Conservation (phyloP, 2,329 filamentous ascomycete genomes). For the Phaeosphaeria sp. region DNA sequence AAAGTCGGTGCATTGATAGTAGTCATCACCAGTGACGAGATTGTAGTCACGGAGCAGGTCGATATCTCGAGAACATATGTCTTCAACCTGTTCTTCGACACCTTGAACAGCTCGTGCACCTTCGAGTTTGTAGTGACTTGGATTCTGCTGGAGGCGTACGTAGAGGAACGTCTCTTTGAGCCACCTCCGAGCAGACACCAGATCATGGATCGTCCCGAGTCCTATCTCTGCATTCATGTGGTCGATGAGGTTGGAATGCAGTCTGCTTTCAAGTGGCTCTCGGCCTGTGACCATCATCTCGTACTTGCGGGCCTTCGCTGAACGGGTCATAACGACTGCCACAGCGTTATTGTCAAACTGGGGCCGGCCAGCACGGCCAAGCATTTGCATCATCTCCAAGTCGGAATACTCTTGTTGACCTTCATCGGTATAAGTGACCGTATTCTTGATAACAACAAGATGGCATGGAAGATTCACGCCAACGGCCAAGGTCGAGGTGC, state of each 20-base stretch:
- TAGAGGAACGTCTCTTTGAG: conserved; percentile 79
- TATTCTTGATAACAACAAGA: conserved; percentile 83
- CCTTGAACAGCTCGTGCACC: conserved; percentile 57
- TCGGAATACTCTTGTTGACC: conserved; percentile 75
- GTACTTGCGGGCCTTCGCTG: conserved; percentile 69
- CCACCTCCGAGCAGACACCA: conserved; percentile 74
- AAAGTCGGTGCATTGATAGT: conserved; percentile 71
- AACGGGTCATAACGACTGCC: conserved; percentile 79
- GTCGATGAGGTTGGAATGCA: conserved; percentile 81
- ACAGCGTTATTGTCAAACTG: conserved; percentile 80
- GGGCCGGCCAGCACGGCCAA: conserved; percentile 81
- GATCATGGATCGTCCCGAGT: conserved; percentile 72
- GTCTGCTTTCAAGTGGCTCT: conserved; percentile 75
- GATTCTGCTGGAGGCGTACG: conserved; percentile 74
- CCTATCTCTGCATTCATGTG: conserved; percentile 86
- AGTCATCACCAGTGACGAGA: conserved; percentile 59
- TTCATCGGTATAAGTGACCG: conserved; percentile 64
- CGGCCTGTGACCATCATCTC: conserved; percentile 75
- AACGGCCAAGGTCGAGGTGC: conserved; percentile 83
- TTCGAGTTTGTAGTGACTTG: conserved; percentile 71
- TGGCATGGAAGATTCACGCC: conserved; percentile 86
- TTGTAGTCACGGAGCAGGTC: conserved; percentile 65
- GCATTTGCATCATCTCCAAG: conserved; percentile 89
- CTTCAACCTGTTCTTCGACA: conserved; percentile 69
- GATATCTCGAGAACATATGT: conserved; percentile 75